Evolutionary conservation across 2,329 filamentous ascomycete species (phyloP).

Genomic region (Colletotrichum australisinense): DNA sequence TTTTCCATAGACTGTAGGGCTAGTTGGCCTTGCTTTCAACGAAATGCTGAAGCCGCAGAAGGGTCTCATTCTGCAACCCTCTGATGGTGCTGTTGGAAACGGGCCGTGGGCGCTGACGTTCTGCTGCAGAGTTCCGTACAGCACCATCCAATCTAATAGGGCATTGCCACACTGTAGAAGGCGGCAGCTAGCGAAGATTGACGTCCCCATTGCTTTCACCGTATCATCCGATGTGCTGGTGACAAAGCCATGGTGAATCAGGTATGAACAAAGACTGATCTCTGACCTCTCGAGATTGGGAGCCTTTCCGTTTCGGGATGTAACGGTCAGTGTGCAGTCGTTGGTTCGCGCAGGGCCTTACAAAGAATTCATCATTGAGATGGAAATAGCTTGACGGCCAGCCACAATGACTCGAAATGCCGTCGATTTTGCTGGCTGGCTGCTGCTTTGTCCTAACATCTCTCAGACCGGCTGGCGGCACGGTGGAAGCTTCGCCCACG

Average conservation of each 20-base stretch:
- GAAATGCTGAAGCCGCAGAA: not conserved
- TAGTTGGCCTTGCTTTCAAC: not conserved
- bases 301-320: not conserved
- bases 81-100: not conserved
- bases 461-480: not conserved
- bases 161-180: not conserved
- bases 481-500: conserved; percentile 12
- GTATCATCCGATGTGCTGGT: not conserved
- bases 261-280: not conserved
- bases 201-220: not conserved
- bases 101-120: not conserved
- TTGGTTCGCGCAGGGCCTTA: not conserved
- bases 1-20: no score
- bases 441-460: not conserved
- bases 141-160: not conserved
- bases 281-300: not conserved
- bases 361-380: not conserved
- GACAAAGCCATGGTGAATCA: not conserved
- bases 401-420: not conserved
- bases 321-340: not conserved
- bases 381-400: conserved; percentile 6
- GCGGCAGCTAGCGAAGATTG: not conserved
- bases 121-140: not conserved
- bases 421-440: not conserved
- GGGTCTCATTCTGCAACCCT: not conserved